A percentile compares a stretch with the other conserved stretches of the same genome.
Conservation (phyloP, 345 rosid species). For the Melastoma malabathricum region DNA sequence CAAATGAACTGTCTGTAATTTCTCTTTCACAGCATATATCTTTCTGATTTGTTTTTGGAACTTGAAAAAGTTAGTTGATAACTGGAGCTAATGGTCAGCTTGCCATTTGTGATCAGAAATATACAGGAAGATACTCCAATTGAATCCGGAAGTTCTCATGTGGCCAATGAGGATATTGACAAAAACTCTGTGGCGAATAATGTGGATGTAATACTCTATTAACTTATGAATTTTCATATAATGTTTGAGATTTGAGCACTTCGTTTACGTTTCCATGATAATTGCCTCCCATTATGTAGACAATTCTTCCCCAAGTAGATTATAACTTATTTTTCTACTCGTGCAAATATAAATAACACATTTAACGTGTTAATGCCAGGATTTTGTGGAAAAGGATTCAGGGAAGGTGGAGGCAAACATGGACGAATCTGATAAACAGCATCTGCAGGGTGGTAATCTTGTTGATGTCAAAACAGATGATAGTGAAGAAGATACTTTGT, state of each 20-base stretch:
- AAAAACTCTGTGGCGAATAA: slow-evolving; percentile 35
- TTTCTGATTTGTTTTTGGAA: neutral
- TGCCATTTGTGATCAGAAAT: slow-evolving; percentile 29
- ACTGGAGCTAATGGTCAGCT: slow-evolving; percentile 2
- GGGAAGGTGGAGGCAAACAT: slow-evolving; percentile 25
- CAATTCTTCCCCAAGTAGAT: too few species aligned
- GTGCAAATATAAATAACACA: neutral
- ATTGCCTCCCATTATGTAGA: too few species aligned
- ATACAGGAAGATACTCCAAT: slow-evolving; percentile 37
- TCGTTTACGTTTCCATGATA: too few species aligned
- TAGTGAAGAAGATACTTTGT: slow-evolving; percentile 40
- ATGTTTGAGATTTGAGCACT: neutral
- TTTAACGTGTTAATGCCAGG: slow-evolving; percentile 21
- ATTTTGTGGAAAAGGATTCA: slow-evolving; percentile 26
- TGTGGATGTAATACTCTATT: slow-evolving; percentile 22
- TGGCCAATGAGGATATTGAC: slow-evolving; percentile 36
- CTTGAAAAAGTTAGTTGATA: too few species aligned
- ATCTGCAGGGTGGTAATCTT: slow-evolving; percentile 26
- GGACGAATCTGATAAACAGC: slow-evolving; percentile 29
- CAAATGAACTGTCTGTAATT: too few species aligned
- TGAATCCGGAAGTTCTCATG: slow-evolving; percentile 38
- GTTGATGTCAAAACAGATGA: slow-evolving; percentile 35
- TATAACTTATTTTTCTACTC: too few species aligned
- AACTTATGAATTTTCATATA: slow-evolving; percentile 9
- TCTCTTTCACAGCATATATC: neutral